A percentile compares a stretch with the other conserved stretches of the same genome.
phyloP scores from a whole-genome alignment of 2,329 filamentous ascomycete species.

The Pseudogymnoascus sp. region DNA sequence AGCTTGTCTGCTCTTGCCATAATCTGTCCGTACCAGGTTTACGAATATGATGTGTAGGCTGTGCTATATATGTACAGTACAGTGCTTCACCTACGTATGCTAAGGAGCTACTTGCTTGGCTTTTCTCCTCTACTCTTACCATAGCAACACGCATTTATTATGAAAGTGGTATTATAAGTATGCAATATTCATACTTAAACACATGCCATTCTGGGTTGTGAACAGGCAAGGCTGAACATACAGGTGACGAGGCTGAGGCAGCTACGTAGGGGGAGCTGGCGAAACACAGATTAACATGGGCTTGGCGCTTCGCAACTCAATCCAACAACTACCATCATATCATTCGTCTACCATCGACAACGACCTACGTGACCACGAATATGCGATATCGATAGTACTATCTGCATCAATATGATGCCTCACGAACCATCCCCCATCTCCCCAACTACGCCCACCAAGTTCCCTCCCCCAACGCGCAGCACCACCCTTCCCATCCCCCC shows the following conservation, averaged over 20 bases:
- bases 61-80: too few relatives aligned
- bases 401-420: constrained; percentile 8
- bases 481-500: constrained; percentile 17
- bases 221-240: not conserved
- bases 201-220: not conserved
- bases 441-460: not conserved
- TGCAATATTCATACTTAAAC: not conserved
- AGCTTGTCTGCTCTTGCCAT: not conserved
- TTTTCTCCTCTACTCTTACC: not conserved
- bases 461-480: constrained; percentile 22
- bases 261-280: not conserved
- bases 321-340: not conserved
- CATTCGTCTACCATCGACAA: not conserved
- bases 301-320: not conserved
- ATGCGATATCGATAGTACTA: constrained; percentile 2
- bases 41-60: not conserved
- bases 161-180: not conserved
- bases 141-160: not conserved
- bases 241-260: not conserved
- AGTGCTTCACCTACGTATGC: not conserved
- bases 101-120: not conserved
- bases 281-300: not conserved
- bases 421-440: constrained; percentile 8
- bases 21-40: not conserved
- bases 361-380: not conserved